Evolutionary conservation across 1,284 basidiomycete genomes (phyloP).

Genomic region (Leccinum fuscescens): DNA sequence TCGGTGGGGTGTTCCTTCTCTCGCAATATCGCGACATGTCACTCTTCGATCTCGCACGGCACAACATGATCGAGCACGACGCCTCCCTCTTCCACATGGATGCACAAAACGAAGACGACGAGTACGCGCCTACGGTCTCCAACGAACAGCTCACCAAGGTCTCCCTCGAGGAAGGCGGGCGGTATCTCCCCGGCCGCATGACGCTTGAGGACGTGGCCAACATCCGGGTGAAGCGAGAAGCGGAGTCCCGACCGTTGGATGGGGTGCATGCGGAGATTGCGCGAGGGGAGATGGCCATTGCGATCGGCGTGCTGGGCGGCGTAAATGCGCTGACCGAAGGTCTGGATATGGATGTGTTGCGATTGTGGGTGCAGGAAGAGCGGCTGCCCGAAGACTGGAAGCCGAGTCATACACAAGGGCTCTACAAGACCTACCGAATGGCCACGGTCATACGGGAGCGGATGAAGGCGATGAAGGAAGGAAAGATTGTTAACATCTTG

Average conservation of each 20-base stretch:
- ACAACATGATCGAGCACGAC: slow-evolving; percentile 50
- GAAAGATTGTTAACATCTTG: slow-evolving; percentile 22
- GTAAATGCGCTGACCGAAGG: slow-evolving; percentile 30
- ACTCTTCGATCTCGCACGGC: slow-evolving; percentile 41
- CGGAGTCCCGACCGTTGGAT: slow-evolving; percentile 31
- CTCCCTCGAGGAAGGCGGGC: too few species aligned
- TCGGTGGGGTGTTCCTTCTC: slow-evolving; percentile 30
- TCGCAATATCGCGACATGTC: slow-evolving; percentile 31
- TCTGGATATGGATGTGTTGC: slow-evolving; percentile 44
- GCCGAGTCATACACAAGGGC: slow-evolving; percentile 44
- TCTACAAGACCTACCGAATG: slow-evolving; percentile 39
- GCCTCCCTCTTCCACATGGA: slow-evolving; percentile 50
- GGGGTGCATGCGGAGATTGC: slow-evolving; percentile 53
- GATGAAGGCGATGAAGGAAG: slow-evolving; percentile 29
- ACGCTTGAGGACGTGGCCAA: slow-evolving; percentile 44
- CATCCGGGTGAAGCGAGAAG: slow-evolving; percentile 30
- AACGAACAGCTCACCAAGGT: slow-evolving; percentile 25
- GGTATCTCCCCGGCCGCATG: slow-evolving; percentile 23
- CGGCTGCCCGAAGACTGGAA: slow-evolving; percentile 54
- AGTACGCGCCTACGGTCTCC: slow-evolving; percentile 30
- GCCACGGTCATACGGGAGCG: slow-evolving; percentile 24
- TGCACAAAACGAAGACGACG: slow-evolving; percentile 20
- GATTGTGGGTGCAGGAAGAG: slow-evolving; percentile 50
- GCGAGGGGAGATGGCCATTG: slow-evolving; percentile 63
- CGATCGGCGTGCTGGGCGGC: slow-evolving; percentile 44